Conservation (phyloP, 352 stramenopile species). For the Globisporangium cederbergense region DNA sequence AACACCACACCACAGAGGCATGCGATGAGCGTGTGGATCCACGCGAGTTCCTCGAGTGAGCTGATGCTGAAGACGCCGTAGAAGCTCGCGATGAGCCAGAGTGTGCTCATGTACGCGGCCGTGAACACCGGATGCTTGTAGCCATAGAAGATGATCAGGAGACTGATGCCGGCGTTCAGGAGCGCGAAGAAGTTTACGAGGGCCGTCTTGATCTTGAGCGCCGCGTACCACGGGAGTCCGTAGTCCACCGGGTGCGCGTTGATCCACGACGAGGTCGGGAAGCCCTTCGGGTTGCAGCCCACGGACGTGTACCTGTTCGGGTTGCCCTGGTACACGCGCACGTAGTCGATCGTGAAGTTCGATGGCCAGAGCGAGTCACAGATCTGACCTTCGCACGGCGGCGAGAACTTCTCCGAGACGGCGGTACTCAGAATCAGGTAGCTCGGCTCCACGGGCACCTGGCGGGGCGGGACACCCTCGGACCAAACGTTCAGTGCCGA, state of each 20-base stretch:
- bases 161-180: constrained; percentile 48
- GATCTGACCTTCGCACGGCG: constrained; percentile 89
- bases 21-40: constrained; percentile 66
- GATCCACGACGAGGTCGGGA: constrained; percentile 92
- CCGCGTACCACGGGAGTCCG: constrained; percentile 80
- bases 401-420: constrained; percentile 94
- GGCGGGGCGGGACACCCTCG: constrained; percentile 57
- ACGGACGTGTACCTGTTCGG: constrained; percentile 89
- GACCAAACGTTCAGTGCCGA: constrained; percentile 80
- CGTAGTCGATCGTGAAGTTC: constrained; percentile 94
- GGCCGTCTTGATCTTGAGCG: constrained; percentile 44
- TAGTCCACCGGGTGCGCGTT: constrained; percentile 83
- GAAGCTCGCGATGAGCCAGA: constrained; percentile 62
- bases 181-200: constrained; percentile 52
- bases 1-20: constrained; percentile 72
- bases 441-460: constrained; percentile 94
- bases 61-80: constrained; percentile 66
- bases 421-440: constrained; percentile 98
- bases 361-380: constrained; percentile 91
- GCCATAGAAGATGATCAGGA: constrained; percentile 61
- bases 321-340: constrained; percentile 93
- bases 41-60: constrained; percentile 44
- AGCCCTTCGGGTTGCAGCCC: constrained; percentile 90
- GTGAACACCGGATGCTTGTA: constrained; percentile 47
- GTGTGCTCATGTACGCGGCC: constrained; percentile 46